These are phyloP conservation scores for Gossypium sturtianum DNA, from an alignment of 345 rosid species.

Conservation along the genomic window DNA sequence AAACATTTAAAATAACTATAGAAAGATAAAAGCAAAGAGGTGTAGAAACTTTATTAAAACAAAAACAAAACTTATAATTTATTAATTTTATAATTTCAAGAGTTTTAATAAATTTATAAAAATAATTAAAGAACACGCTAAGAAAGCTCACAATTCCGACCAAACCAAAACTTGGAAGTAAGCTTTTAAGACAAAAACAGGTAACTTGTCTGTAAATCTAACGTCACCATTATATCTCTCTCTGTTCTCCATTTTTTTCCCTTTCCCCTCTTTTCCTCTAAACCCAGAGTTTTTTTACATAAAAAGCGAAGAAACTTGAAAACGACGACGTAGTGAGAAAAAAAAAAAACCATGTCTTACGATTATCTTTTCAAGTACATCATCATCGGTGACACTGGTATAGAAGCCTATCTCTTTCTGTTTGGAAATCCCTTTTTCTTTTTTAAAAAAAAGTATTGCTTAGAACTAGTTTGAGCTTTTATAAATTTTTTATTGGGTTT, in stretches of 20 bases:
- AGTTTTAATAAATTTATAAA: no score
- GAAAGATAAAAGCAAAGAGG: no score
- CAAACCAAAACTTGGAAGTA: neutral
- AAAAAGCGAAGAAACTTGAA: neutral
- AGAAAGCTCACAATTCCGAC: neutral
- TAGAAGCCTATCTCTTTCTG: neutral
- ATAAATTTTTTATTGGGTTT: neutral
- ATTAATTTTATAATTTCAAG: neutral
- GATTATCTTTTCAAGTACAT: constrained; percentile 74
- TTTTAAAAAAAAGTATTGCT: no score
- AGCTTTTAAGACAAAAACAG: neutral
- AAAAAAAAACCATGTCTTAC: constrained; percentile 39
- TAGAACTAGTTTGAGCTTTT: neutral
- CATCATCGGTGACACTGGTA: constrained; percentile 46
- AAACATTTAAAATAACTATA: no score
- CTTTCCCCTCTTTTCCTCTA: no score
- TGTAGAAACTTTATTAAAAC: no score
- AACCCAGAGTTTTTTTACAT: neutral
- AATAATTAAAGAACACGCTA: neutral
- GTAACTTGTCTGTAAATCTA: constrained; percentile 1
- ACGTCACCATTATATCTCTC: neutral
- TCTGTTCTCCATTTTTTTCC: neutral
- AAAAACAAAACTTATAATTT: no score
- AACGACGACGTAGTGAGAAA: neutral
- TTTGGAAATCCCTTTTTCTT: neutral